A percentile compares a stretch with the other conserved stretches of the same genome.
phyloP scores from a whole-genome alignment of 2,329 filamentous ascomycete genomes.

The Ramularia endophylla region DNA sequence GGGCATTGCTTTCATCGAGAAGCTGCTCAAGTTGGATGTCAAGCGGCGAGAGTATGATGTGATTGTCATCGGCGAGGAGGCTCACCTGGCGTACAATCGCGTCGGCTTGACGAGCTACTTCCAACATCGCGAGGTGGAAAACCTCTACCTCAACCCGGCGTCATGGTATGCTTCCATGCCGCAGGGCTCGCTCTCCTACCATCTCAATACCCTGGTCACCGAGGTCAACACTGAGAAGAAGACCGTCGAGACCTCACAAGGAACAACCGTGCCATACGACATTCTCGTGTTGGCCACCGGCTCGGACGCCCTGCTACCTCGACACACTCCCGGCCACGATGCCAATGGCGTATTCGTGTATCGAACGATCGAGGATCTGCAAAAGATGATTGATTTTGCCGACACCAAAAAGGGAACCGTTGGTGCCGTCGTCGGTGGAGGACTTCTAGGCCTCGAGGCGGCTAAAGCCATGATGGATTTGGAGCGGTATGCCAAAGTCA shows the following conservation, averaged over 20 bases:
- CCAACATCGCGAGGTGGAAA: constrained; percentile 75
- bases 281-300: constrained; percentile 79
- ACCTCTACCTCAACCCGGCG: constrained; percentile 77
- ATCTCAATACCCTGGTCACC: constrained; percentile 69
- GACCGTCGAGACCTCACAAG: constrained; percentile 63
- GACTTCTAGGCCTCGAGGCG: constrained; percentile 78
- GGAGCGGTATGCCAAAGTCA: constrained; percentile 65
- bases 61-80: constrained; percentile 80
- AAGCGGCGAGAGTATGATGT: constrained; percentile 71
- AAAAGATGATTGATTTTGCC: constrained; percentile 69
- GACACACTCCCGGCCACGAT: constrained; percentile 68
- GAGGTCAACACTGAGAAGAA: constrained; percentile 60
- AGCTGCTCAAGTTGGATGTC: constrained; percentile 77
- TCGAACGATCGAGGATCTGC: constrained; percentile 74
- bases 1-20: constrained; percentile 57
- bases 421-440: constrained; percentile 76
- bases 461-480: constrained; percentile 90
- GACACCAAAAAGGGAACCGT: constrained; percentile 59
- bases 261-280: constrained; percentile 66
- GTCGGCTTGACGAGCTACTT: constrained; percentile 88
- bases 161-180: constrained; percentile 71
- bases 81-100: constrained; percentile 83
- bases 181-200: constrained; percentile 64
- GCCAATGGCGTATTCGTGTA: constrained; percentile 85
- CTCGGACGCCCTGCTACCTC: constrained; percentile 71